phyloP scores from a whole-genome alignment of 2,329 filamentous ascomycete species.

The Emergomyces orientalis region DNA sequence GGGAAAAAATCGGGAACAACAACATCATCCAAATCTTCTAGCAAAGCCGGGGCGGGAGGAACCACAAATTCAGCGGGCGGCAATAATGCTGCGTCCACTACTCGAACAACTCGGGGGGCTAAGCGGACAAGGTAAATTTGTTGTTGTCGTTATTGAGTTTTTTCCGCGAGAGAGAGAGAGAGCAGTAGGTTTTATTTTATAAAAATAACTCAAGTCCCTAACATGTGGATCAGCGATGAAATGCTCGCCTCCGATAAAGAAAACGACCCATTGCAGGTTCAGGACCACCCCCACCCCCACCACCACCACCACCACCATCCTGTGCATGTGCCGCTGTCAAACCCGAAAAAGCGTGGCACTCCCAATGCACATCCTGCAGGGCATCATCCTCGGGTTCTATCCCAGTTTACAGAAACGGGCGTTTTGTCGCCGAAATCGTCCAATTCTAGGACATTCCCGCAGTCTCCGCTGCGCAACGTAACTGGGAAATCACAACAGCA shows the following conservation, averaged over 20 bases:
- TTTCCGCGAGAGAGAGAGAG: not conserved
- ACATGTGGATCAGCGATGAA: conserved; percentile 46
- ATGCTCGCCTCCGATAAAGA: conserved; percentile 64
- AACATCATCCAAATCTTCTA: conserved; percentile 20
- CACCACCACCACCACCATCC: conserved; percentile 12
- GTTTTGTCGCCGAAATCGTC: conserved; percentile 75
- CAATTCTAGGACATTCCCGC: conserved; percentile 61
- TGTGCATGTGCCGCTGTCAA: conserved; percentile 46
- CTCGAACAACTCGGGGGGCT: conserved; percentile 18
- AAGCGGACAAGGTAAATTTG: conserved; percentile 26
- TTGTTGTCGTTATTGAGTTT: not conserved
- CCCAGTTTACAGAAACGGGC: conserved; percentile 42
- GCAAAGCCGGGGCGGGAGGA: conserved; percentile 18
- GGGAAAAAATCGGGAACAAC: conserved; percentile 25
- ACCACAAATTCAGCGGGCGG: conserved; percentile 25
- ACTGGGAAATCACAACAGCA: conserved; percentile 43
- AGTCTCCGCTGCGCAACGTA: conserved; percentile 43
- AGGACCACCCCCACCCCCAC: not conserved
- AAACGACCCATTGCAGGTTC: conserved; percentile 44
- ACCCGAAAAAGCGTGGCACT: conserved; percentile 59
- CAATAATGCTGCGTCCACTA: conserved; percentile 21
- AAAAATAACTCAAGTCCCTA: conserved; percentile 15
- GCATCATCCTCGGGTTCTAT: conserved; percentile 33
- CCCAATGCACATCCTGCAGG: conserved; percentile 21
- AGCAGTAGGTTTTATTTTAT: conserved; percentile 8